Base-by-base conservation (phyloP, 345 rosid species). In the Pistacia atlantica region DNA sequence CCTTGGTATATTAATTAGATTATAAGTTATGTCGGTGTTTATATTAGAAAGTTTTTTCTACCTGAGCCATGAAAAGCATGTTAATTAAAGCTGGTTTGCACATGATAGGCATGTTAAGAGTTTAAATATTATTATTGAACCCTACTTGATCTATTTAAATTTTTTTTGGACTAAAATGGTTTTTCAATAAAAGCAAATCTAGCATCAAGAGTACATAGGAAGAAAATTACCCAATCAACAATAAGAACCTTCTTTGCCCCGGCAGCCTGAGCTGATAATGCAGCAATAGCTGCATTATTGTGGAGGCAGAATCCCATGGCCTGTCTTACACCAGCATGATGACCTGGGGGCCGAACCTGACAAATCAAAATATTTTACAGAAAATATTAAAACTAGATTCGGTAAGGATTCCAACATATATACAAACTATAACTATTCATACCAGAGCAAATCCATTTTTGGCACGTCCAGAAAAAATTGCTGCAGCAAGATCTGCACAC, bases 261-360 rank as follows among this genome's bases (percentile, higher is more conserved):
- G 13, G 97, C 97, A 87, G 79, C 89, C 83, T 90, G 97, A 72
- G 97, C 97, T 69, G 94, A 94, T 79, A 94, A 83, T 51, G 95
- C 97, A 84, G 99, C 97, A 82, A 94, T 86, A 5, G 99, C 99
- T 77, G 99, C 98, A 89, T 96, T 96, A 76, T 96, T 93, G 87
- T 96, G 99, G 71, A 96, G 98, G 87, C 99, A 96, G 84, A 96
- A 96, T 69, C 99, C 98, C 97, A 94, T 94, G 55, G 98, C 89
- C 72, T 93, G 95, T 74, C 77, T 88, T 74, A 93, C 80, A 74
- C 99, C 97, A 79, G 99, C 99, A 91, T 96, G 99, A 84, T 96
- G 99, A 56, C 99, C 99, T 1, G 99, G 99, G 67, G 99, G 99
- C 46, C 99, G 88, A 67, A 96, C 94, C 99, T 96, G 84, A 79